Evolutionary conservation across 2,329 filamentous ascomycete species (phyloP), one percentile per base, ranked within the genome.

Genomic region (Torrubiella hemipterigena): DNA sequence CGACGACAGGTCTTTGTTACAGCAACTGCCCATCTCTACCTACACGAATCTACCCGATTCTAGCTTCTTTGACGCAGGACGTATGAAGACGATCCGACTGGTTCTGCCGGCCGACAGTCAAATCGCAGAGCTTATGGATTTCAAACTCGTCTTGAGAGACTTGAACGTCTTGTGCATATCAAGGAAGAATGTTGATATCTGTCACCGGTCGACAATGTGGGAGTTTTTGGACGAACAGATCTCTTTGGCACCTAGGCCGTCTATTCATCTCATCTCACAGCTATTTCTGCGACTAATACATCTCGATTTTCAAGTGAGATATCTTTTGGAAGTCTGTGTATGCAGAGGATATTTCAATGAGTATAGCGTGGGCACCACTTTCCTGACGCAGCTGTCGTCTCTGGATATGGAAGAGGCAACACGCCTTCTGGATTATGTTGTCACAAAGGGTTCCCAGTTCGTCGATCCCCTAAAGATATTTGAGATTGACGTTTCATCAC

Each of bases 241-340:
- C 10, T 24, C 22, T 5, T 11, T 24, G 22, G n/a, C n/a, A n/a
- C n/a, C n/a, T n/a, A n/a, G n/a, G n/a, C n/a, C n/a, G n/a, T 24
- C 22, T 5, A 11, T 24, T 24, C 22, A n/a, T n/a, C 6, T 11
- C 22, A 24, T 24, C 12, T 11, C 12, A 11, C 22, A 41, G 9
- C 36, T 42, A 9, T 38, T 37, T 10, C 32, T 34, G 1, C 26
- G 35, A 6, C 30, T 38, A n/a, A 31, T 51, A 9, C 44, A 51
- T 18, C 61, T 89, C 4, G 59, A 72, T 0, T 95, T 86, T 38
- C 58, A 74, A 1, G 72, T 94, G 2, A 72, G 84, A 12, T 98
- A 96, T 48, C 86, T 94, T 50, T 69, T 98, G 0, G 89, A 98
- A 51, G 87, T 85, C 0, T 96, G 89, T 49, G 67, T 96, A n/a